Evolutionary conservation across 805 yeast species (phyloP), one percentile per base, ranked within the genome.

Genomic region (Saccharomycopsis sp.): DNA sequence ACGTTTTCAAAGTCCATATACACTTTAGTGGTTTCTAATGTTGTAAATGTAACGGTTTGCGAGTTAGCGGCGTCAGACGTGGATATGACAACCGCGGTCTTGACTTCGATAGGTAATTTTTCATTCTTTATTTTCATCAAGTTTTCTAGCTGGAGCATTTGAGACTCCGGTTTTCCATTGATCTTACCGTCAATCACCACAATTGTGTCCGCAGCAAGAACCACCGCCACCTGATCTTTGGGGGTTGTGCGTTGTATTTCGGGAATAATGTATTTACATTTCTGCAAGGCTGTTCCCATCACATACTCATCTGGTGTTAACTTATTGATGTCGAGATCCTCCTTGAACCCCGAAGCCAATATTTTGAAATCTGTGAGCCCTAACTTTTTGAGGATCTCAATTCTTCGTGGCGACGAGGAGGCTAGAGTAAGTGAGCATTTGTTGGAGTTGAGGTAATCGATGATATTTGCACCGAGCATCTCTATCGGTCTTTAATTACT

Each of bases 401-500:
- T 71, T 58, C 99, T 74, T 60, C 97, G 77, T 1, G 96, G 93
- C 0, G 97, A 92, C 0, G 87, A 79, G 1, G 97, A 89, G 0
- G 96, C 97, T 3, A 93, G 76, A 8, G 49, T 44, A 17, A 44
- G 22, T 17, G 49, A 44, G 22, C 49, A 44, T 12, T 8, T 12
- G 7, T 44, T 12, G 7, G 49, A 44, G 22, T 44, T 44, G 22
- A 44, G 5, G 22, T 12, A 44, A 17, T 44, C 22, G 12, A 44
- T 44, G 20, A 17, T 19, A 5, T 44, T 44, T 3, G 9, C 20
- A 17, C 49, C 49, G 3, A 44, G 12, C 49, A 44, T 44, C 7
- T 35, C 14, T 35, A n/a, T n/a, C n/a, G n/a, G n/a, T n/a, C n/a
- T n/a, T n/a, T n/a, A n/a, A n/a, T n/a, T n/a, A n/a, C n/a, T n/a